Evolutionary conservation across 2,329 filamentous ascomycete genomes (phyloP), one percentile per base, ranked within the genome.

Genomic region (Stachybotrys chlorohalonatus): DNA sequence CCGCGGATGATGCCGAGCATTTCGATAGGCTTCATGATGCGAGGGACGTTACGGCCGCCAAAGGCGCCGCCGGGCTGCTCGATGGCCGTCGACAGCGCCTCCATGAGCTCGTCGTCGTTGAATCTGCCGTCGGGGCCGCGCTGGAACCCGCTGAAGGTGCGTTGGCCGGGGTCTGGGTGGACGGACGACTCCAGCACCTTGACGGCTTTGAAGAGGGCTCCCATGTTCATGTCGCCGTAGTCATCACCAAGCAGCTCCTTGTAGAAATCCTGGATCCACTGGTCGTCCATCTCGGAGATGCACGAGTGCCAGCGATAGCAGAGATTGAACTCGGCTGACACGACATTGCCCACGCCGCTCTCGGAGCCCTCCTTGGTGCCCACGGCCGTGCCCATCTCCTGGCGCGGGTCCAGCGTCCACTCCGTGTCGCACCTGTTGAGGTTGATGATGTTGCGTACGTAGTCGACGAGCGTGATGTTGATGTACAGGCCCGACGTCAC

Each of bases 291-390:
- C 55, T 83, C 80, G 0, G 66, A 82, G 61, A 94, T 88, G 61
- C 86, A 85, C 3, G 89, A 90, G 73, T 95, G 90, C 89, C 90
- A 95, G 59, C 90, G 80, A 68, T 95, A 95, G 60, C 88, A 87
- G 9, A 95, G 77, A 65, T 94, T 95, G 76, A 95, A 95, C 72
- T 95, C 90, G 4, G 87, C 89, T 0, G 89, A 93, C 6, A 93
- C 89, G 59, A 87, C 84, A 63, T 94, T 95, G 52, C 90, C 90
- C 0, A 87, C 82, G 47, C 89, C 90, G 30, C 84, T 78, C 49
- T 88, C 83, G 0, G 86, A 81, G 1, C 82, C 80, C 2, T 79
- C 69, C 36, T 77, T 75, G 8, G 76, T 84, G 59, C 75, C 77
- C 0, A 69, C 73, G 3, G 76, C 69, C 1, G 78, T 78, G 46